Conservation (phyloP, 805 yeast species). For the Jamesozyma piceae region DNA sequence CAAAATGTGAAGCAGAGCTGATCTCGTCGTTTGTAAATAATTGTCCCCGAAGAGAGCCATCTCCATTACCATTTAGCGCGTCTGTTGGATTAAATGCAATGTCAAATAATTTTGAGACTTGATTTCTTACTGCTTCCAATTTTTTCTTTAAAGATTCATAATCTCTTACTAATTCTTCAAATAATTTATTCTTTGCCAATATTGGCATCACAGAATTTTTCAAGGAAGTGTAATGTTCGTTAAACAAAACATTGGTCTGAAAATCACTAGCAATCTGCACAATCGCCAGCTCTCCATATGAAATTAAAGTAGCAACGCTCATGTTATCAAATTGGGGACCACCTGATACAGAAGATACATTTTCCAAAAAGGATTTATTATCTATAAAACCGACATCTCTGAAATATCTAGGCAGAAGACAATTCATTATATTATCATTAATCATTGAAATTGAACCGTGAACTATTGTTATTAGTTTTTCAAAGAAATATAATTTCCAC, state of each 20-base stretch:
- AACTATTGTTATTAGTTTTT: conserved; percentile 11
- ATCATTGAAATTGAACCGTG: conserved; percentile 18
- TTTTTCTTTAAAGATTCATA: conserved; percentile 9
- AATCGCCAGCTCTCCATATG: conserved; percentile 18
- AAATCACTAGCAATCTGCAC: conserved; percentile 15
- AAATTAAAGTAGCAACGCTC: conserved; percentile 7
- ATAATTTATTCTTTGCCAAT: conserved; percentile 9
- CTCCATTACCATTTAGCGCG: background rate
- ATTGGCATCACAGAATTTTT: conserved; percentile 20
- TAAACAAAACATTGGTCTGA: conserved; percentile 16
- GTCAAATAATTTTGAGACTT: conserved; percentile 14
- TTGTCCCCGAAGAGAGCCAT: background rate
- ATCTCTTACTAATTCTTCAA: conserved; percentile 14
- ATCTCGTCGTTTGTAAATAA: conserved; percentile 8
- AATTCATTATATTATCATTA: conserved; percentile 16
- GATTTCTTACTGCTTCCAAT: conserved; percentile 17
- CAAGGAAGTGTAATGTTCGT: conserved; percentile 23
- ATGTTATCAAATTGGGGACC: conserved; percentile 11
- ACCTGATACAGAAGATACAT: conserved; percentile 8
- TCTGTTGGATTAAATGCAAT: conserved; percentile 6
- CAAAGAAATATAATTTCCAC: conserved; percentile 26
- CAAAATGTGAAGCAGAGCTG: conserved; percentile 9
- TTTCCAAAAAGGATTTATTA: conserved; percentile 12
- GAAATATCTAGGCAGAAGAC: conserved; percentile 20
- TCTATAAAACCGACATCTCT: conserved; percentile 21